Conservation (phyloP, 2,329 filamentous ascomycete genomes). For the Pseudogymnoascus sp. region DNA sequence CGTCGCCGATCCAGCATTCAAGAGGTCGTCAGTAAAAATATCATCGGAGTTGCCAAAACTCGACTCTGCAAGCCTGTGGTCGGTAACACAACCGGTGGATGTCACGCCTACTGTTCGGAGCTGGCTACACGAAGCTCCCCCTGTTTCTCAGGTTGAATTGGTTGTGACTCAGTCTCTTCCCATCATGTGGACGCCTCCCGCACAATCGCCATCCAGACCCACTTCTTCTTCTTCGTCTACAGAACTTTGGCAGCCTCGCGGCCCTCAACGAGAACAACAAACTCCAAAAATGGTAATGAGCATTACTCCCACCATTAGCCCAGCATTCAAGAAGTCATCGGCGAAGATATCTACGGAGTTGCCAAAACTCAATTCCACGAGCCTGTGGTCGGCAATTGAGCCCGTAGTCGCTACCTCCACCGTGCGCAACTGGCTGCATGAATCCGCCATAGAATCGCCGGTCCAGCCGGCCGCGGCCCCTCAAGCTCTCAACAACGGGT, state of each 20-base stretch:
- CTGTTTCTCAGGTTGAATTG: background rate
- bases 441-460: background rate
- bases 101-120: background rate
- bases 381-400: background rate
- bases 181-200: slow-evolving; percentile 7
- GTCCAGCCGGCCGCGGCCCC: background rate
- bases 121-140: slow-evolving; percentile 5
- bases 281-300: background rate
- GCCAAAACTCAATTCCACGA: background rate
- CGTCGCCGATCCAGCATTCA: background rate
- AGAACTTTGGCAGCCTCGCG: slow-evolving; percentile 2
- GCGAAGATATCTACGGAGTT: background rate
- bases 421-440: background rate
- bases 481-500: background rate
- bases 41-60: background rate
- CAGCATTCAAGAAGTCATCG: background rate
- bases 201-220: background rate
- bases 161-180: slow-evolving; percentile 6
- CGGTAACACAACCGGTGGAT: background rate
- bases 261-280: background rate
- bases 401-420: background rate
- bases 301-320: slow-evolving; percentile 1
- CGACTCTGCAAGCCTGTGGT: slow-evolving; percentile 1
- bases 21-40: background rate
- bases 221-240: slow-evolving; percentile 2